Conservation (phyloP, 2,329 filamentous ascomycete genomes). For the Nannizzia gypsea region DNA sequence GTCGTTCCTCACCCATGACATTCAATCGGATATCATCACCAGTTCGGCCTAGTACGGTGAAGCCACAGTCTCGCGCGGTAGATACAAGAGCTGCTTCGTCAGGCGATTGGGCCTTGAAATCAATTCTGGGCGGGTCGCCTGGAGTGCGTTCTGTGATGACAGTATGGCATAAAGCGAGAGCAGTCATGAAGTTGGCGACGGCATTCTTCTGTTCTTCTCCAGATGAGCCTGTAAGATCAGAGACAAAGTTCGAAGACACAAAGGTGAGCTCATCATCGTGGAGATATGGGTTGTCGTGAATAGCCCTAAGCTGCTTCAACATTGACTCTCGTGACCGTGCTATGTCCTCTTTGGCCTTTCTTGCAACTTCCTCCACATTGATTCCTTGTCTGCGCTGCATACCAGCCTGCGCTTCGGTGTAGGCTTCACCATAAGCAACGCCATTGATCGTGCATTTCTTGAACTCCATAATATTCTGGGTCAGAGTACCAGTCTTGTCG, state of each 20-base stretch:
- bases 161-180: slow-evolving; percentile 87
- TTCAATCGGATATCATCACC: slow-evolving; percentile 76
- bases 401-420: slow-evolving; percentile 90
- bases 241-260: slow-evolving; percentile 76
- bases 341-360: slow-evolving; percentile 63
- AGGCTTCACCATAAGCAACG: slow-evolving; percentile 91
- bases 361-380: slow-evolving; percentile 69
- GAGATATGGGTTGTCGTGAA: slow-evolving; percentile 83
- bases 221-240: slow-evolving; percentile 66
- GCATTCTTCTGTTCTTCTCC: slow-evolving; percentile 64
- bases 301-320: slow-evolving; percentile 56
- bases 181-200: slow-evolving; percentile 79
- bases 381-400: slow-evolving; percentile 88
- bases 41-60: slow-evolving; percentile 73
- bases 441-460: slow-evolving; percentile 97
- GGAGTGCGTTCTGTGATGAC: slow-evolving; percentile 84
- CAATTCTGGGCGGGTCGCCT: slow-evolving; percentile 79
- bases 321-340: slow-evolving; percentile 63
- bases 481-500: slow-evolving; percentile 82
- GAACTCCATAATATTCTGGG: slow-evolving; percentile 96
- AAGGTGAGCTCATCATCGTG: slow-evolving; percentile 86
- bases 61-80: slow-evolving; percentile 89
- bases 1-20: slow-evolving; percentile 70
- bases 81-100: slow-evolving; percentile 91
- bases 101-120: slow-evolving; percentile 94